phyloP scores from a whole-genome alignment of 2,329 filamentous ascomycete species.

The Hortaea werneckii region DNA sequence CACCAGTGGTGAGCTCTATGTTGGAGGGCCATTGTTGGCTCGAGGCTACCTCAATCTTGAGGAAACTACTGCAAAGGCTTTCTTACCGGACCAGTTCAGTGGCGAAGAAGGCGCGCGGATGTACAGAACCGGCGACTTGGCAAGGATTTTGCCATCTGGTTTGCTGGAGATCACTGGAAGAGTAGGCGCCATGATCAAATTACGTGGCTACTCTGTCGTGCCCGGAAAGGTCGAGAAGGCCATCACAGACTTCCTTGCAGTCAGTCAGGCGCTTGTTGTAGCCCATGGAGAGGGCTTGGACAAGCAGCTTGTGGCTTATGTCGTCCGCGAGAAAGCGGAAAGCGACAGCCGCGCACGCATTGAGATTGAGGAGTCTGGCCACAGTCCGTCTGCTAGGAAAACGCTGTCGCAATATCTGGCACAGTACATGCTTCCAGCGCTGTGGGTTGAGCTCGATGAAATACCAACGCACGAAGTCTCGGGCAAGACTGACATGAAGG shows the following conservation, averaged over 20 bases:
- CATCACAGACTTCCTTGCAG: constrained; percentile 58
- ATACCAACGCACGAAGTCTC: constrained; percentile 70
- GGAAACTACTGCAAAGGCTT: constrained; percentile 64
- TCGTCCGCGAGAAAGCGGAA: constrained; percentile 57
- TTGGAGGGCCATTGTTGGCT: constrained; percentile 64
- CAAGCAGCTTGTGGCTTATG: constrained; percentile 64
- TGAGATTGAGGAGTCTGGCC: constrained; percentile 59
- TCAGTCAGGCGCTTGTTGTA: constrained; percentile 60
- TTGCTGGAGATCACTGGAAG: constrained; percentile 66
- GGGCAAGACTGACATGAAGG: constrained; percentile 66
- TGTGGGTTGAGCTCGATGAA: constrained; percentile 64
- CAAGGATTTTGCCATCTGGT: constrained; percentile 56
- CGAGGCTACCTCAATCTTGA: constrained; percentile 71
- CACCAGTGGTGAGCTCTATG: constrained; percentile 60
- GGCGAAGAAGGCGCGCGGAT: constrained; percentile 50
- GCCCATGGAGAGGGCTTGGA: constrained; percentile 69
- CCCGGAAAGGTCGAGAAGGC: constrained; percentile 66
- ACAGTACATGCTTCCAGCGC: constrained; percentile 71
- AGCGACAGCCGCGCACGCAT: constrained; percentile 49
- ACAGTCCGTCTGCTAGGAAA: constrained; percentile 59
- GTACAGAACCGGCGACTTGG: constrained; percentile 66
- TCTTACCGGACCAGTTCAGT: constrained; percentile 56
- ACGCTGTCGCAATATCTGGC: constrained; percentile 57
- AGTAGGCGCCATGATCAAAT: constrained; percentile 71
- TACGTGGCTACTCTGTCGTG: constrained; percentile 68